Evolutionary conservation across 2,329 filamentous ascomycete species (phyloP), one percentile per base, ranked within the genome.

Genomic region (Ophiostoma quercus): DNA sequence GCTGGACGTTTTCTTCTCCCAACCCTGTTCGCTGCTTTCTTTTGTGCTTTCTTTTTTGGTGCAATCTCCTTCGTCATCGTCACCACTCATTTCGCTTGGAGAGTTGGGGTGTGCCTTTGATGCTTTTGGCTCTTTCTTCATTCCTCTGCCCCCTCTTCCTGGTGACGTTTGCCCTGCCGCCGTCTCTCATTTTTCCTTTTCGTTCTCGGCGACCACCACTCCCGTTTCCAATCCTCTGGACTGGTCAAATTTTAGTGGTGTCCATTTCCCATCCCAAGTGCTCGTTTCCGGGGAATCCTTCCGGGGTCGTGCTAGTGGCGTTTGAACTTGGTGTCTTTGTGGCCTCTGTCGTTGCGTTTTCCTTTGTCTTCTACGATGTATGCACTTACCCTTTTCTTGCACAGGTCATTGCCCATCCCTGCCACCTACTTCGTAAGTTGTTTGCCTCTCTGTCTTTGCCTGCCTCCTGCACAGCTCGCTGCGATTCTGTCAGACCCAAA

Each of bases 241-340:
- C 51, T 57, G 51, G 51, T 22, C 51, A 57, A 29, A 11, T 57
- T 57, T 57, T 57, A 57, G 51, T 54, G 9, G 51, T 57, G n/a
- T 25, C 51, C 22, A 54, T 22, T 54, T 54, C n/a, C 51, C 51
- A 57, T 25, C 51, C 51, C 51, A 25, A 43, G 63, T 66, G 37
- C 41, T 67, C 41, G 41, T 67, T 65, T 65, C 62, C 62, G 62
- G 43, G 29, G n/a, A 69, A 54, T 32, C 41, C 32, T 57, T 47
- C 68, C 63, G n/a, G n/a, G 29, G 22, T 63, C 22, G 2, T 37
- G 60, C 32, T 63, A 57, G 51, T 32, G 22, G 60, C 29, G 29
- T 63, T 68, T 14, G 2, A 16, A 37, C 60, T 63, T 37, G 19
- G 37, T 22, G 6, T 37, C 19, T 37, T n/a, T 65, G 3, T 47